Conservation (phyloP, 2,329 filamentous ascomycete species). For the Xylariaceae sp. region DNA sequence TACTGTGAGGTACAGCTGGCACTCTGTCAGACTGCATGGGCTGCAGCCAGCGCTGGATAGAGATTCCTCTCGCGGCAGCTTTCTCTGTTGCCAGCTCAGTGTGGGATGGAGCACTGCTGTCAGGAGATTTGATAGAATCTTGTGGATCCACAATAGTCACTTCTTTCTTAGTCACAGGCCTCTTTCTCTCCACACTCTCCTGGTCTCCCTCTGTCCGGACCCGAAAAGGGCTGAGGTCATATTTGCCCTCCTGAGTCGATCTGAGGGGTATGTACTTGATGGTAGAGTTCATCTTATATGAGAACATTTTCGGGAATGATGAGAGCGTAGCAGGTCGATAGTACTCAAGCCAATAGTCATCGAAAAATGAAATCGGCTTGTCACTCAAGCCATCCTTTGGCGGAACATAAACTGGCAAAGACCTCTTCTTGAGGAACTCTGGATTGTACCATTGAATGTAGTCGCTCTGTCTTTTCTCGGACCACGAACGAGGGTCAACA, state of each 20-base stretch:
- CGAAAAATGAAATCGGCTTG: slow-evolving; percentile 61
- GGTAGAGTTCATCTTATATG: slow-evolving; percentile 88
- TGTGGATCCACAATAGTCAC: slow-evolving; percentile 67
- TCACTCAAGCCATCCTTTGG: slow-evolving; percentile 36
- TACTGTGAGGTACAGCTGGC: slow-evolving; percentile 41
- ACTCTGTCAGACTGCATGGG: slow-evolving; percentile 38
- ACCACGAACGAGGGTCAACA: slow-evolving; percentile 73
- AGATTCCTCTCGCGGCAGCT: slow-evolving; percentile 46
- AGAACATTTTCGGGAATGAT: slow-evolving; percentile 87
- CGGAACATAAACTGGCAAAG: slow-evolving; percentile 49
- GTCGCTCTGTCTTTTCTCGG: slow-evolving; percentile 58
- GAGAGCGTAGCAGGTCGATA: slow-evolving; percentile 87
- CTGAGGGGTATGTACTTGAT: slow-evolving; percentile 78
- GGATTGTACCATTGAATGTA: slow-evolving; percentile 92
- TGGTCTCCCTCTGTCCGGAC: slow-evolving; percentile 66
- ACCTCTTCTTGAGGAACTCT: slow-evolving; percentile 62
- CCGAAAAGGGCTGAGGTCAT: slow-evolving; percentile 85
- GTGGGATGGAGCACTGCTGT: slow-evolving; percentile 41
- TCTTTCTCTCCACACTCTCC: slow-evolving; percentile 60
- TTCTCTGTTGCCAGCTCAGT: slow-evolving; percentile 34
- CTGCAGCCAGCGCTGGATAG: slow-evolving; percentile 62
- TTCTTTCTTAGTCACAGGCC: slow-evolving; percentile 56
- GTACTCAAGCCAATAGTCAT: slow-evolving; percentile 98
- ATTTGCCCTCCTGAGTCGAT: slow-evolving; percentile 67
- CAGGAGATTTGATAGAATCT: slow-evolving; percentile 34